Evolutionary conservation across 805 yeast genomes (phyloP).

Genomic region (Zygoascus tannicola): DNA sequence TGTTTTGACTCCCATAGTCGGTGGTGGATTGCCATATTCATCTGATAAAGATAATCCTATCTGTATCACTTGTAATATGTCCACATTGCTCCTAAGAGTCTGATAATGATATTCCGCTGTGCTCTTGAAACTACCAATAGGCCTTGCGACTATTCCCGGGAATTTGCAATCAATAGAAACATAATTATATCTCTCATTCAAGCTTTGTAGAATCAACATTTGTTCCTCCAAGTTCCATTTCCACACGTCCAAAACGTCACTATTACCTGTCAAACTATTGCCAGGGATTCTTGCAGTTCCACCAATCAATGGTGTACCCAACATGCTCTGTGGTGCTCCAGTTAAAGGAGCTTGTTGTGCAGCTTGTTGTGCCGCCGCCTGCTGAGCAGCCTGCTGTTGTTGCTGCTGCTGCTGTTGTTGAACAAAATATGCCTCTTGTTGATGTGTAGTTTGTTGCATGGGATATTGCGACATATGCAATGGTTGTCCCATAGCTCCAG

Average conservation of each 20-base stretch:
- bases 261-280: not conserved
- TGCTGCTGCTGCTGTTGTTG: not conserved
- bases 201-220: slow-evolving; percentile 31
- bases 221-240: slow-evolving; percentile 33
- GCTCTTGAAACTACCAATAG: slow-evolving; percentile 85
- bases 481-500: not conserved
- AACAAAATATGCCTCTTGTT: not conserved
- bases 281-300: not conserved
- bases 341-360: slow-evolving; percentile 4
- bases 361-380: no score
- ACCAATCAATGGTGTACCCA: not conserved
- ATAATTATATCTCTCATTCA: slow-evolving; percentile 30
- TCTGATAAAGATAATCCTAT: slow-evolving; percentile 72
- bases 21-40: slow-evolving; percentile 50
- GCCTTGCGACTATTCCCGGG: slow-evolving; percentile 93
- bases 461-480: not conserved
- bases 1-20: slow-evolving; percentile 64
- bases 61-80: slow-evolving; percentile 76
- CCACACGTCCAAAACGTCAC: slow-evolving; percentile 33
- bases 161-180: slow-evolving; percentile 73
- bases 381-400: slow-evolving; percentile 1
- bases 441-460: not conserved
- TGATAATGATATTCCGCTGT: slow-evolving; percentile 93
- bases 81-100: slow-evolving; percentile 85
- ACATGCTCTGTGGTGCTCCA: slow-evolving; percentile 9